These are phyloP conservation scores for Ambrosiella cleistominuta DNA, from an alignment of 2,329 filamentous ascomycete species.

Conservation along the genomic window DNA sequence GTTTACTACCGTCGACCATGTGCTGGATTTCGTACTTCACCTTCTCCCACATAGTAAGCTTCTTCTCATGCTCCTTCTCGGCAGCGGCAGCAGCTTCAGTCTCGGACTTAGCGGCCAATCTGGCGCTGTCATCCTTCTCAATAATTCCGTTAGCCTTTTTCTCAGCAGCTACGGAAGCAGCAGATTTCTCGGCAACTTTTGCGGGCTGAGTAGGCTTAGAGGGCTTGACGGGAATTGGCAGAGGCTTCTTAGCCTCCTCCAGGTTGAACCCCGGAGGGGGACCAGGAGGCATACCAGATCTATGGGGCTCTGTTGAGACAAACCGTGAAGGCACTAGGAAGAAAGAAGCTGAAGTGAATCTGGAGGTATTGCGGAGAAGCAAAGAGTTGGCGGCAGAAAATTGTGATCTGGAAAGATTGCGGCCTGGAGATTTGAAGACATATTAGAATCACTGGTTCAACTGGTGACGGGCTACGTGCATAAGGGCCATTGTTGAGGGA, in stretches of 20 bases:
- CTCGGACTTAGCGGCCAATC: slow-evolving; percentile 22
- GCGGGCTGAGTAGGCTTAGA: slow-evolving; percentile 13
- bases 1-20: slow-evolving; percentile 97
- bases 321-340: slow-evolving; percentile 36
- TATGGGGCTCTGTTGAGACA: slow-evolving; percentile 42
- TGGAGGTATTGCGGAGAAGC: slow-evolving; percentile 11
- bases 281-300: slow-evolving; percentile 32
- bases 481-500: background rate
- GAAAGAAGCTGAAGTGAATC: slow-evolving; percentile 33
- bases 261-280: slow-evolving; percentile 83
- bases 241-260: slow-evolving; percentile 74
- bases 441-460: background rate
- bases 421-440: slow-evolving; percentile 7
- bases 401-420: slow-evolving; percentile 12
- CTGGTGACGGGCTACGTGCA: background rate
- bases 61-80: slow-evolving; percentile 55
- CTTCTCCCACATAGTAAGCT: slow-evolving; percentile 76
- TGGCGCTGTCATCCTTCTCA: slow-evolving; percentile 16
- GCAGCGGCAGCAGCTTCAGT: slow-evolving; percentile 31
- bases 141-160: slow-evolving; percentile 16
- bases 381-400: slow-evolving; percentile 11
- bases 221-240: slow-evolving; percentile 30
- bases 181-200: slow-evolving; percentile 20
- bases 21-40: slow-evolving; percentile 87
- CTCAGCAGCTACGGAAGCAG: slow-evolving; percentile 13